Evolutionary conservation across 1,139 yeast species (phyloP), one percentile per base, ranked within the genome.

Genomic region (Pichia sp.): DNA sequence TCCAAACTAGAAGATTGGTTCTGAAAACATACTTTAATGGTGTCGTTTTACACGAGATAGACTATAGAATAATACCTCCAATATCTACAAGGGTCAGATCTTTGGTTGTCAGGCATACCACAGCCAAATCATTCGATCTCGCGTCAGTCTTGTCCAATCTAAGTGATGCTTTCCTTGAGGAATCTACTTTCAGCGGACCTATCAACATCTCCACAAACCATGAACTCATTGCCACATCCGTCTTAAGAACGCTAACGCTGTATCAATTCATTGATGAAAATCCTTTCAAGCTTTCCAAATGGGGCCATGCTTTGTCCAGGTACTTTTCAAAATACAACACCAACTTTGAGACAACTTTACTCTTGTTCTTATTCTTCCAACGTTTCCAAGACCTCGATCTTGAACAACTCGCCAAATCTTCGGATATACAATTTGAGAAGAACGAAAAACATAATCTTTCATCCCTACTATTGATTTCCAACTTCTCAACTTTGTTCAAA

Each of bases 1-100:
- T 85, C 68, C 97, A 92, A 67, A 85, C 81, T 56, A 89, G 87
- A 66, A 84, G 80, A 56, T 77, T 88, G 33, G 71, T 74, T 46
- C 79, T 83, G 40, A 73, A 74, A 33, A 81, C 78, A 54, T 87
- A 90, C 84, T 86, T 78, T 67, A 80, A 80, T 46, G 78, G 78
- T 14, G 63, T 70, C 2, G 76, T 75, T 12, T 63, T 70, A 9
- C 64, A 74, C 41, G 79, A 77, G 54, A 68, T 86, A 34, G 77
- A 78, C 47, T 83, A 82, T 60, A 75, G 87, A 60, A 86, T 40
- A 17, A 40, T 40, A 38, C 50, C 50, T 24, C 36, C 68, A 8
- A 61, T 64, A 2, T 42, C 60, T 6, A 60, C 53, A 46, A 50
- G 49, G 14, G 41, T 62, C 5, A 58, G 57, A 40, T 51, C 61